Conservation (phyloP, 192 early-diverging fungal genomes). For the Coemansia sp. region DNA sequence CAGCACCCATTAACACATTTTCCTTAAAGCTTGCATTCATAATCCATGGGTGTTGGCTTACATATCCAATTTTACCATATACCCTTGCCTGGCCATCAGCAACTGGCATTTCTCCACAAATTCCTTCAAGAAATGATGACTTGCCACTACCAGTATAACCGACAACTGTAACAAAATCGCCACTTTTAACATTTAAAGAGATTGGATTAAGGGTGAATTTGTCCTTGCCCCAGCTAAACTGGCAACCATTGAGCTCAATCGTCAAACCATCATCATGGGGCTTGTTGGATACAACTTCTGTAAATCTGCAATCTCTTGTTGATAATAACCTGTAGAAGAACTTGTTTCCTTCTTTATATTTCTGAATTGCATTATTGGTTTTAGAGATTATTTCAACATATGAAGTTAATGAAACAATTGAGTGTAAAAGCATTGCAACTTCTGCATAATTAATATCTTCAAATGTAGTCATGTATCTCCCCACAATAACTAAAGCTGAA, state of each 20-base stretch:
- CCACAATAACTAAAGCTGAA: not conserved
- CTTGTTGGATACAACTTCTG: too few relatives aligned
- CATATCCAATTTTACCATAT: conserved; percentile 57
- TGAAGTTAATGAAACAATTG: not conserved
- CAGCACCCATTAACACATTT: conserved; percentile 37
- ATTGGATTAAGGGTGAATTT: conserved; percentile 18
- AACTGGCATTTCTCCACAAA: conserved; percentile 79
- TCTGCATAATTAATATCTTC: not conserved
- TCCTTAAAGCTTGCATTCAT: conserved; percentile 29
- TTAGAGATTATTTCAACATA: too few relatives aligned
- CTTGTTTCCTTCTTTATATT: too few relatives aligned
- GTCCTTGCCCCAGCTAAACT: conserved; percentile 31
- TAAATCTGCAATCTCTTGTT: too few relatives aligned
- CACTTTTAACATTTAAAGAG: conserved; percentile 10
- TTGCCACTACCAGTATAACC: conserved; percentile 64
- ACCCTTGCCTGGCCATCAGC: conserved; percentile 64
- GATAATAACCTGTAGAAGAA: too few relatives aligned
- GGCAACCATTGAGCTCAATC: conserved; percentile 8
- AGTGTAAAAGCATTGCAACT: not conserved
- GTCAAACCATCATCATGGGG: too few relatives aligned
- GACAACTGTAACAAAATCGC: conserved; percentile 47
- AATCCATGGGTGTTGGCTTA: conserved; percentile 14
- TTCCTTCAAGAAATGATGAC: conserved; percentile 57
- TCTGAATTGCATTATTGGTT: too few relatives aligned
- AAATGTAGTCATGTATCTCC: not conserved